These are phyloP conservation scores for Cryptococcus hybrid DNA, from an alignment of 1,284 basidiomycete genomes.

Conservation along the genomic window DNA sequence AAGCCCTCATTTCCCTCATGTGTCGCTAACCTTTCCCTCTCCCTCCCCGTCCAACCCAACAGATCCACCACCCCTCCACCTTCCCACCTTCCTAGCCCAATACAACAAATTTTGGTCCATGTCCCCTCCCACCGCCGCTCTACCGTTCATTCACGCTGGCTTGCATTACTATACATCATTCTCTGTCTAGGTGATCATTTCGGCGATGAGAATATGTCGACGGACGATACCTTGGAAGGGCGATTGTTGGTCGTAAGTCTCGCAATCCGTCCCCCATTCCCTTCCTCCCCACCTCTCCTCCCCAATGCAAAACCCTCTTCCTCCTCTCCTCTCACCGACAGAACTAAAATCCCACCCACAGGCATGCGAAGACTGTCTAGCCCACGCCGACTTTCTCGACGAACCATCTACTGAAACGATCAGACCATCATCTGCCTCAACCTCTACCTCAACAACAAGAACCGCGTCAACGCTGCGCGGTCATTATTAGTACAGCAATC, in stretches of 20 bases:
- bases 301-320: no score
- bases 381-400: constrained; percentile 11
- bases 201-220: constrained; percentile 11
- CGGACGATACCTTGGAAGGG: constrained; percentile 6
- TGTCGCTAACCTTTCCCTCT: neutral
- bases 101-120: constrained; percentile 19
- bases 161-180: constrained; percentile 15
- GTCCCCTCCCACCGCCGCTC: constrained; percentile 4
- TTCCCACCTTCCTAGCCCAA: constrained; percentile 16
- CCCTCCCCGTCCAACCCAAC: neutral
- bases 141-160: constrained; percentile 16
- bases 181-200: constrained; percentile 17
- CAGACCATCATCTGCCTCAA: constrained; percentile 21
- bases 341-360: neutral
- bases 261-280: neutral
- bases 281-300: no score
- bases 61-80: constrained; percentile 2
- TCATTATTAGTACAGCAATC: constrained; percentile 42
- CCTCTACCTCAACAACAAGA: constrained; percentile 38
- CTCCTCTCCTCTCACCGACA: no score
- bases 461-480: constrained; percentile 41
- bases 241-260: constrained; percentile 8
- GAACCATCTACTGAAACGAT: constrained; percentile 16
- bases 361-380: constrained; percentile 15
- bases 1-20: no score